Evolutionary conservation across 1,284 basidiomycete species (phyloP), one percentile per base, ranked within the genome.

Genomic region (Ustilago curta): DNA sequence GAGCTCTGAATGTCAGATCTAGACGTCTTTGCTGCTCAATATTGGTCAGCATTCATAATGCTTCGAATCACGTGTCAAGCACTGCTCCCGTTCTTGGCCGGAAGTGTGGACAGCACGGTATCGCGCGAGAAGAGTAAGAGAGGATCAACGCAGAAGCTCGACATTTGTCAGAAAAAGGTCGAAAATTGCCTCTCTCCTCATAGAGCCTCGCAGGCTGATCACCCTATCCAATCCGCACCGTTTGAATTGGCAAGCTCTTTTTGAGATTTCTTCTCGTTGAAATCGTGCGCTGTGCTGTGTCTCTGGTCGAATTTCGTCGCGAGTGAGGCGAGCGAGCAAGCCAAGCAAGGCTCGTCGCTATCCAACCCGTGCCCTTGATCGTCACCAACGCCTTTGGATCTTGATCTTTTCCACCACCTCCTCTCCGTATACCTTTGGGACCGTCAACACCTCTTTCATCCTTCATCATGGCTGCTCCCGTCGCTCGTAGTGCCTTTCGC

Each of bases 401-500:
- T 49, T 43, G 42, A 35, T 48, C 37, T 37, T 53, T 43, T 52
- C 42, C 53, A 52, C 51, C 42, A 65, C 62, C 69, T 61, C 62
- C 62, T 71, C 63, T 59, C 51, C 59, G 32, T 42, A 50, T 43
- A 35, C 50, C 62, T 43, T 50, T 31, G 52, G 55, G 63, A 65
- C 60, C 59, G 55, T 71, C 63, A 59, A 45, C 51, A 51, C 27
- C 59, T 40, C 23, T 37, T 37, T 37, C 39, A 40, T 42, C 16
- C 32, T 44, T 58, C 70, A 73, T 59, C 75, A 81, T 82, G 53
- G 71, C 62, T 42, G 77, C 74, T 61, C 70, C 64, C 25, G 79
- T 73, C 54, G 67, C 65, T 61, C 70, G 74, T 51, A 73, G 81
- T 58, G 72, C 83, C 66, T 76, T 79, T 56, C 81, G 85, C 76